Evolutionary conservation across 768 basidiomycete species (phyloP).

Genomic region (Cubamyces sp.): DNA sequence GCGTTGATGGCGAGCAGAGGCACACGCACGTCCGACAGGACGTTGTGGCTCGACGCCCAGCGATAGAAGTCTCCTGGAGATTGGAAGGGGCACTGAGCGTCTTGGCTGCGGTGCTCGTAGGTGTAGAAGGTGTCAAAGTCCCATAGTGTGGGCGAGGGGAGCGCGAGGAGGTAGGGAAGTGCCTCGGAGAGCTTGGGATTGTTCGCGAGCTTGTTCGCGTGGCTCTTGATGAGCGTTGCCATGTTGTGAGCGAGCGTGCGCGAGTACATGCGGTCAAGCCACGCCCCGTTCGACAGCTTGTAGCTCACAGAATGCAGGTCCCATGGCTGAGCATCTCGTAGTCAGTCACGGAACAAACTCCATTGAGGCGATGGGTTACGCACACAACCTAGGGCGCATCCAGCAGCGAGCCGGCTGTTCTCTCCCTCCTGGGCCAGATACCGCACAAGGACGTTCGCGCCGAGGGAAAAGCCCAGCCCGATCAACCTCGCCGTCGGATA

Average conservation of each 20-base stretch:
- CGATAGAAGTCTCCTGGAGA: conserved; percentile 50
- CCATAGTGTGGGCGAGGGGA: conserved; percentile 10
- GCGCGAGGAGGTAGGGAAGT: conserved; percentile 10
- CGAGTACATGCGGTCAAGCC: conserved; percentile 36
- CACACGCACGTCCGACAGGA: conserved; percentile 61
- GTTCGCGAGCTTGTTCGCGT: conserved; percentile 42
- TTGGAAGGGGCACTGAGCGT: conserved; percentile 38
- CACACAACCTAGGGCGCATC: conserved; percentile 78
- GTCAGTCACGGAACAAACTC: not conserved
- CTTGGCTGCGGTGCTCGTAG: conserved; percentile 30
- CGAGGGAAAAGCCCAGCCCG: conserved; percentile 93
- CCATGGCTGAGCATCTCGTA: not conserved
- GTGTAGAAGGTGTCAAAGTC: conserved; percentile 12
- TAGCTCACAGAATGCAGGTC: conserved; percentile 13
- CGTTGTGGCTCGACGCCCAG: conserved; percentile 62
- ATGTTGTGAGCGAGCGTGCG: conserved; percentile 56
- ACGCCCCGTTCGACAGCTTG: conserved; percentile 35
- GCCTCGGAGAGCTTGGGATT: conserved; percentile 15
- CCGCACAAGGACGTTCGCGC: conserved; percentile 86
- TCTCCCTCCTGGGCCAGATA: conserved; percentile 86
- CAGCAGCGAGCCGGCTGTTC: conserved; percentile 61
- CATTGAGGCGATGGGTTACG: not conserved
- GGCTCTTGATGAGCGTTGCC: conserved; percentile 68
- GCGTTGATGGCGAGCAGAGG: conserved; percentile 79
- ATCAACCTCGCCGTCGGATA: conserved; percentile 83